Evolutionary conservation across 306 rosid genomes (phyloP).

Genomic region (Acmispon strigosus): DNA sequence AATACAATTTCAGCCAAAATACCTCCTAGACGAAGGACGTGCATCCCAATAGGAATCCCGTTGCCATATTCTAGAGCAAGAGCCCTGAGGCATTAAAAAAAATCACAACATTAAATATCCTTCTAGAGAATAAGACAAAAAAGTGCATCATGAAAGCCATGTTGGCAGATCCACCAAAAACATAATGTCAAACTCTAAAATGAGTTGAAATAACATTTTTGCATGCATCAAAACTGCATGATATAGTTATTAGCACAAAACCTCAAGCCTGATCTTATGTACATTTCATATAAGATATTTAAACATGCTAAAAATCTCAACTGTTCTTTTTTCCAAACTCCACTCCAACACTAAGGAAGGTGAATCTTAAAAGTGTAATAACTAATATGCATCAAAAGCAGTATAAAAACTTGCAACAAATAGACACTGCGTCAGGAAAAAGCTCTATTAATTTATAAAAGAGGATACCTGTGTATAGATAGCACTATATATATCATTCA

Average conservation of each 20-base stretch:
- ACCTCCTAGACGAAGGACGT: slow-evolving; percentile 85
- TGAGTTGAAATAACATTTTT: not conserved
- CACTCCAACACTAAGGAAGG: not conserved
- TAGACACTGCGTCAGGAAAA: not conserved
- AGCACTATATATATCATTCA: not conserved
- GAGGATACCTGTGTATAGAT: not conserved
- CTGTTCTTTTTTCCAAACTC: not conserved
- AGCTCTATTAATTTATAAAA: not conserved
- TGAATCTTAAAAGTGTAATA: not conserved
- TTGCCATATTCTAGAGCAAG: slow-evolving; percentile 98
- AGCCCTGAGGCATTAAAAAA: slow-evolving; percentile 51
- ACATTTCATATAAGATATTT: not conserved
- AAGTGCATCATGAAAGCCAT: not conserved
- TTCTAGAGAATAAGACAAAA: not conserved
- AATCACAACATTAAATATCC: not conserved
- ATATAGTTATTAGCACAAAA: not conserved
- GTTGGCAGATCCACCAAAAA: not conserved
- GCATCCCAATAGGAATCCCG: slow-evolving; percentile 89
- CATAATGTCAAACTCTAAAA: not conserved
- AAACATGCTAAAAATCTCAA: not conserved
- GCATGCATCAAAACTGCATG: not conserved
- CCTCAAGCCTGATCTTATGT: not conserved
- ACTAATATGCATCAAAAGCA: not conserved
- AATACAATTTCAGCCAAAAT: slow-evolving; percentile 18
- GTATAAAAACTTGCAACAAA: not conserved